Evolutionary conservation across 495 filamentous ascomycete genomes (phyloP).

Genomic region (Neurospora hispaniola): DNA sequence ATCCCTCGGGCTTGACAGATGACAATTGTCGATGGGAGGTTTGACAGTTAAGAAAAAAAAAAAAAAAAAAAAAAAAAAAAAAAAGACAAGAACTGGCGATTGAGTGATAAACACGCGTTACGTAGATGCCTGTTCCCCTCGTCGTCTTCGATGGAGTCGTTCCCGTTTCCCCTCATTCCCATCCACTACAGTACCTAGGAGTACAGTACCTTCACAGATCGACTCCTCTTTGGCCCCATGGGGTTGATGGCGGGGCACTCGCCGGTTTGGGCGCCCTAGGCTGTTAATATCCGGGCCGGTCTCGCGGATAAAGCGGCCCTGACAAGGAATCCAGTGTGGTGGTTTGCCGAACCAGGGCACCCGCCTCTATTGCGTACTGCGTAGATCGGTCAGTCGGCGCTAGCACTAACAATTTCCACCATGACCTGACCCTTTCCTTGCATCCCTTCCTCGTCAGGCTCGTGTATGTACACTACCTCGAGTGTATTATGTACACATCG

Average conservation of each 20-base stretch:
- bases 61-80: too few relatives aligned
- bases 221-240: not conserved
- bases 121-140: not conserved
- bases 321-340: not conserved
- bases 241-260: not conserved
- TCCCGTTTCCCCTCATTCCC: not conserved
- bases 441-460: not conserved
- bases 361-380: too few relatives aligned
- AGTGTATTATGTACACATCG: too few relatives aligned
- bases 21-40: not conserved
- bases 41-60: not conserved
- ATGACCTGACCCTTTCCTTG: not conserved
- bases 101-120: not conserved
- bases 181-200: not conserved
- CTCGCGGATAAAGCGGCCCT: not conserved
- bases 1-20: not conserved
- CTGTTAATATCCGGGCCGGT: not conserved
- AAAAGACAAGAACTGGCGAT: not conserved
- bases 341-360: not conserved
- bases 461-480: too few relatives aligned
- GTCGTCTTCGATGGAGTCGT: not conserved
- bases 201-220: not conserved
- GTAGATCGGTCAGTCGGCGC: not conserved
- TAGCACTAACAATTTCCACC: not conserved
- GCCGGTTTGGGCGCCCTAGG: not conserved